phyloP scores from a whole-genome alignment of 129 eudicot genomes.

The Arctium minus region DNA sequence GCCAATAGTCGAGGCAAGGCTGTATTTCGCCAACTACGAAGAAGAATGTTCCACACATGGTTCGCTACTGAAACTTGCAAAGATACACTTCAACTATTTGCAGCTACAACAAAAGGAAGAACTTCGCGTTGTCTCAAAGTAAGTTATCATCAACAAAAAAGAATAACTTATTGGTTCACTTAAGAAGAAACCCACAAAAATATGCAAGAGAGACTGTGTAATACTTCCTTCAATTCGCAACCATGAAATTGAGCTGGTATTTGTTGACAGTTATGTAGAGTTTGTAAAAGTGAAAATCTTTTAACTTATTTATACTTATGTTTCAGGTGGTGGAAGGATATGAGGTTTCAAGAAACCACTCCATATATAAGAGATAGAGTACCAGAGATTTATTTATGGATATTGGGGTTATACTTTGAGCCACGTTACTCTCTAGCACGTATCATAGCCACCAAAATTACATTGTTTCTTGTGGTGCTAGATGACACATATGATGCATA shows the following conservation, averaged over 20 bases:
- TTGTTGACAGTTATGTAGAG: background rate
- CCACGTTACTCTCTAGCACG: constrained; percentile 37
- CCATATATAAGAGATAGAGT: constrained; percentile 38
- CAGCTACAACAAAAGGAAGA: constrained; percentile 31
- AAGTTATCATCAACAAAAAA: background rate
- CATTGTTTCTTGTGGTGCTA: constrained; percentile 11
- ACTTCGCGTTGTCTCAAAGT: constrained; percentile 23
- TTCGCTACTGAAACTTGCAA: constrained; percentile 27
- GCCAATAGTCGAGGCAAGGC: constrained; percentile 21
- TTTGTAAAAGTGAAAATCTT: background rate
- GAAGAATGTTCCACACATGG: constrained; percentile 12
- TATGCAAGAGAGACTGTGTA: background rate
- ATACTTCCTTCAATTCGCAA: no score
- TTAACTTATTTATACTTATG: background rate
- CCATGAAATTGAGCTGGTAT: background rate
- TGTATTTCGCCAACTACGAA: constrained; percentile 32
- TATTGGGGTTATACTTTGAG: constrained; percentile 37
- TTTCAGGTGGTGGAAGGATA: constrained; percentile 50
- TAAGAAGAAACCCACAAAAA: background rate
- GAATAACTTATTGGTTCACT: no score
- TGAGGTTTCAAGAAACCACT: constrained; percentile 19
- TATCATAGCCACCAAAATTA: constrained; percentile 21
- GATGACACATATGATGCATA: constrained; percentile 47
- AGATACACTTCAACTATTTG: constrained; percentile 35
- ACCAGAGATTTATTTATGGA: constrained; percentile 40